phyloP scores from a whole-genome alignment of 495 filamentous ascomycete species.

The Glonium stellatum region DNA sequence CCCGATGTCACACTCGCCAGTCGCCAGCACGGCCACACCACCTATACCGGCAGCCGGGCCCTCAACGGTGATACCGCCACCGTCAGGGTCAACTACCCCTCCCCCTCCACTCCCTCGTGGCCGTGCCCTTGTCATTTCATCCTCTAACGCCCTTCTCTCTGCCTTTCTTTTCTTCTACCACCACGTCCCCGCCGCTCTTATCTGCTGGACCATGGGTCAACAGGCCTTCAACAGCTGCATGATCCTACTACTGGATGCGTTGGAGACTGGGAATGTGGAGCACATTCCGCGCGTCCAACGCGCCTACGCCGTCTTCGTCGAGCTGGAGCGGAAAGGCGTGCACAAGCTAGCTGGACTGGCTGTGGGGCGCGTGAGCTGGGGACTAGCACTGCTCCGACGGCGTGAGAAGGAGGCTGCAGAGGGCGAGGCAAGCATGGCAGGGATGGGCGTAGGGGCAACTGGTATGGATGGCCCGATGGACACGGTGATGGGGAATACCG shows the following conservation, averaged over 20 bases:
- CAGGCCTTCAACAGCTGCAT: constrained; percentile 46
- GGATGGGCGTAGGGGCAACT: constrained; percentile 16
- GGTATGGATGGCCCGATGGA: constrained; percentile 29
- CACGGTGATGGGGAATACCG: constrained; percentile 44
- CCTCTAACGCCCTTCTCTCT: constrained; percentile 36
- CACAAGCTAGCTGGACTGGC: constrained; percentile 41
- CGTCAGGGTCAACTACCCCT: too few relatives aligned
- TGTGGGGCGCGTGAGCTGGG: constrained; percentile 33
- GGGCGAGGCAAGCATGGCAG: background rate
- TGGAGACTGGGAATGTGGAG: constrained; percentile 38
- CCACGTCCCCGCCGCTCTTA: constrained; percentile 38
- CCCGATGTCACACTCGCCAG: background rate
- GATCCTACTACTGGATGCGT: constrained; percentile 40
- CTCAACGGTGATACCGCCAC: background rate
- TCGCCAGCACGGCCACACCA: background rate
- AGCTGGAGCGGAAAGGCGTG: constrained; percentile 39
- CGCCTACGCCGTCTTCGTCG: constrained; percentile 38
- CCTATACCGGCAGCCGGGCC: background rate
- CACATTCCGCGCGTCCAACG: constrained; percentile 34
- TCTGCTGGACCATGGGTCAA: constrained; percentile 45
- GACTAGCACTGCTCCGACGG: constrained; percentile 20
- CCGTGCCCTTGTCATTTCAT: constrained; percentile 39
- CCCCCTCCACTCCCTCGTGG: constrained; percentile 30
- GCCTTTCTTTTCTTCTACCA: constrained; percentile 43
- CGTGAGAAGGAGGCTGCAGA: background rate